phyloP scores from a whole-genome alignment of 108 stramenopile species.

The Nannochloropsis gaditana region DNA sequence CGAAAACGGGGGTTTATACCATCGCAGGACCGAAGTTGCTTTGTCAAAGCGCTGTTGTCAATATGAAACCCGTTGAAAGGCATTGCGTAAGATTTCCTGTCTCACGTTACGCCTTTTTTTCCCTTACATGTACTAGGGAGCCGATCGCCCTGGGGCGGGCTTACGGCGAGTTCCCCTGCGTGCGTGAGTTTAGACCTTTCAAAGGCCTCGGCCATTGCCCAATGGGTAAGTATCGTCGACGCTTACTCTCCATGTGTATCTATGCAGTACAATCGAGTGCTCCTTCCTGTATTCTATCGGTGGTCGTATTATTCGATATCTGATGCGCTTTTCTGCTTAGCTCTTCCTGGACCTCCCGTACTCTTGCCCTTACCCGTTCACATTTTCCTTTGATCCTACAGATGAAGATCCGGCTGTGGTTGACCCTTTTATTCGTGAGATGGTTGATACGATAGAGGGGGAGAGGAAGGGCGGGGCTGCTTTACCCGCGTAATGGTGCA shows the following conservation, averaged over 20 bases:
- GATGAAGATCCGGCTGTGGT: background rate
- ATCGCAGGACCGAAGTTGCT: no score
- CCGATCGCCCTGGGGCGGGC: constrained; percentile 68
- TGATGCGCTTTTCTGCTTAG: background rate
- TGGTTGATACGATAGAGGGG: constrained; percentile 1
- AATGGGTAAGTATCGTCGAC: background rate
- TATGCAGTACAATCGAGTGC: background rate
- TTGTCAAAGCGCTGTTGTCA: no score
- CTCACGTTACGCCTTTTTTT: background rate
- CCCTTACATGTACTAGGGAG: constrained; percentile 57
- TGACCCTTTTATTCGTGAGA: constrained; percentile 10
- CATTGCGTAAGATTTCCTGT: background rate
- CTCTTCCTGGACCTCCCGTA: background rate
- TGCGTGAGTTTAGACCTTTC: constrained; percentile 19
- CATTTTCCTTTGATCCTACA: background rate
- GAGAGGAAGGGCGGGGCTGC: background rate
- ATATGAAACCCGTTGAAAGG: no score
- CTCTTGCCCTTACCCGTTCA: background rate
- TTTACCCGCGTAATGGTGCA: background rate
- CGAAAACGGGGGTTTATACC: no score
- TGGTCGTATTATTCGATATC: background rate
- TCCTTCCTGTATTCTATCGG: background rate
- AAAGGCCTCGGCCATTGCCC: background rate
- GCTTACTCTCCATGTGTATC: background rate
- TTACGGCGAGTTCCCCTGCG: constrained; percentile 50